Evolutionary conservation across 73 alveolate species (phyloP).

Genomic region (Durusdinium trenchii): DNA sequence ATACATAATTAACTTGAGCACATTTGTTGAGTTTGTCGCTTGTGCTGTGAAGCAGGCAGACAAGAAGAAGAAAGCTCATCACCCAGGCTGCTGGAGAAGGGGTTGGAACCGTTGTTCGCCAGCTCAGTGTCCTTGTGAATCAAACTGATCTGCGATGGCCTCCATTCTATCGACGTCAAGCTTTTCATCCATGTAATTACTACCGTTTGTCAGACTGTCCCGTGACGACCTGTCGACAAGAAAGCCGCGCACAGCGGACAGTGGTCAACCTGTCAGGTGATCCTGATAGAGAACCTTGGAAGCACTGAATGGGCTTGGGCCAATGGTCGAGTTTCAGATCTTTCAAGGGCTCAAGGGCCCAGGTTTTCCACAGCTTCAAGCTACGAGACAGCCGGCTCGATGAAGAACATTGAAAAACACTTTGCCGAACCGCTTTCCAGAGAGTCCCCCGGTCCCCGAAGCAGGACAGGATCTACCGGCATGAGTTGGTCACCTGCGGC

Average conservation of each 20-base stretch:
- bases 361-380: background rate
- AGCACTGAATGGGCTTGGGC: background rate
- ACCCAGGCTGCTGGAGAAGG: constrained; percentile 22
- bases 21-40: no score
- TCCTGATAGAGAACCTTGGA: constrained; percentile 67
- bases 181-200: no score
- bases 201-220: background rate
- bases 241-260: background rate
- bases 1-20: no score
- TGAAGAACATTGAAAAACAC: background rate
- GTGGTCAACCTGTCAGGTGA: constrained; percentile 39
- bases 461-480: constrained; percentile 65
- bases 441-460: background rate
- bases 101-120: no score
- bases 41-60: no score
- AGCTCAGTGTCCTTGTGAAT: no score
- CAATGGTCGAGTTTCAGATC: no score
- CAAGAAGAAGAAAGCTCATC: constrained; percentile 51
- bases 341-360: background rate
- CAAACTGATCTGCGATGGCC: no score
- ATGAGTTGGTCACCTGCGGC: constrained; percentile 55
- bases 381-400: background rate
- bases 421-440: background rate
- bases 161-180: no score
- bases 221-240: background rate